A percentile compares a stretch with the other conserved stretches of the same genome.
phyloP scores from a whole-genome alignment of 495 filamentous ascomycete genomes.

The Penicillium atrosanguineum region DNA sequence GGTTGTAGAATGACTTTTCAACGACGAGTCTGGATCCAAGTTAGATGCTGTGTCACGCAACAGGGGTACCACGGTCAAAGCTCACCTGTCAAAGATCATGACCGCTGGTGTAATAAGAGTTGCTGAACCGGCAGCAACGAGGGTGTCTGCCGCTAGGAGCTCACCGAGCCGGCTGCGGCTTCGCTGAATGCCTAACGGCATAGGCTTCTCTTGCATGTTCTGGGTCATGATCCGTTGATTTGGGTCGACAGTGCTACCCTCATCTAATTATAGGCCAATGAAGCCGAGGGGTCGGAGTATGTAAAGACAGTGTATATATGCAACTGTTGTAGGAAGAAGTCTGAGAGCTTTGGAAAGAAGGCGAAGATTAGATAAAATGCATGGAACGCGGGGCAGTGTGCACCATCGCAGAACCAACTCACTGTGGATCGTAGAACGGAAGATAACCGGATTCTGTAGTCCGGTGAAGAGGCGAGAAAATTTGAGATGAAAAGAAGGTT shows the following conservation, averaged over 20 bases:
- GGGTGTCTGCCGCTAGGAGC: constrained; percentile 31
- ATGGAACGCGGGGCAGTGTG: constrained; percentile 23
- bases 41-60: neutral
- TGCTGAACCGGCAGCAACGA: constrained; percentile 39
- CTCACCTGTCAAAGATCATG: constrained; percentile 41
- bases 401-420: constrained; percentile 15
- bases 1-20: constrained; percentile 81
- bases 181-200: constrained; percentile 29
- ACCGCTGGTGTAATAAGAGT: constrained; percentile 38
- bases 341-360: neutral
- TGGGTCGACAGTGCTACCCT: constrained; percentile 1
- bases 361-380: constrained; percentile 20
- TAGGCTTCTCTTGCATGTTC: constrained; percentile 22
- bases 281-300: neutral
- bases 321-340: neutral
- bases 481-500: constrained; percentile 1
- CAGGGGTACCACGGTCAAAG: neutral
- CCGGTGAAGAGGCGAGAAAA: constrained; percentile 6
- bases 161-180: constrained; percentile 31
- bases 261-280: neutral
- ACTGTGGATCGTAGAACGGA: constrained; percentile 20
- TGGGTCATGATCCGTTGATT: constrained; percentile 19
- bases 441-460: constrained; percentile 6
- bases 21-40: constrained; percentile 52
- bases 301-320: constrained; percentile 1